Evolutionary conservation across 2,329 filamentous ascomycete species (phyloP).

Genomic region (Neofusicoccum kwambonambiense): DNA sequence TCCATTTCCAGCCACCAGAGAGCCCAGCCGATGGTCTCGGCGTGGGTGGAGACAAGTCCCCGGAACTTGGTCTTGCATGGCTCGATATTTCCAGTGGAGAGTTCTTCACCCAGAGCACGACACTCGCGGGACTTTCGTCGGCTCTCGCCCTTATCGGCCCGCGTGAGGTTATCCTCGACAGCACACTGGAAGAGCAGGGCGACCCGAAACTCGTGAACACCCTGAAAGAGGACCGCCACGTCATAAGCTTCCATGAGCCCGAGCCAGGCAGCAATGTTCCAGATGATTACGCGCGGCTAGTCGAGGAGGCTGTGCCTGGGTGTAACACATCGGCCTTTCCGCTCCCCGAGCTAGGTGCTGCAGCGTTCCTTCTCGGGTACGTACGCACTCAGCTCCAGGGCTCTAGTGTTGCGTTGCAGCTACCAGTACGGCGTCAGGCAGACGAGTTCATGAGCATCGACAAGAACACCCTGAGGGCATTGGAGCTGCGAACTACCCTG

Average conservation of each 20-base stretch:
- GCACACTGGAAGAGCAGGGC: constrained; percentile 53
- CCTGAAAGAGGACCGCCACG: constrained; percentile 72
- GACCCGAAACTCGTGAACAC: constrained; percentile 62
- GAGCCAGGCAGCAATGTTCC: constrained; percentile 48
- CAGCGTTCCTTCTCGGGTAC: constrained; percentile 79
- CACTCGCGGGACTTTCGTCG: constrained; percentile 70
- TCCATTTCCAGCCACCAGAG: constrained; percentile 57
- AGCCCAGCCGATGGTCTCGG: constrained; percentile 25
- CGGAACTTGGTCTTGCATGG: constrained; percentile 72
- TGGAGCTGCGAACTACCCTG: constrained; percentile 86
- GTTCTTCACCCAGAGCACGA: constrained; percentile 80
- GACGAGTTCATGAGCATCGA: constrained; percentile 86
- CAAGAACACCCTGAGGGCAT: constrained; percentile 81
- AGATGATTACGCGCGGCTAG: constrained; percentile 31
- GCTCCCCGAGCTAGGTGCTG: constrained; percentile 69
- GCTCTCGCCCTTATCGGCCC: constrained; percentile 80
- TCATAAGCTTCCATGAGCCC: constrained; percentile 68
- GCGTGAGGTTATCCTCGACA: constrained; percentile 77
- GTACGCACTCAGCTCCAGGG: constrained; percentile 76
- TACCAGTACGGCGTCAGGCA: constrained; percentile 71
- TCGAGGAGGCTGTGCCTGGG: constrained; percentile 5
- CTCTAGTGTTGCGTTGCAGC: constrained; percentile 75
- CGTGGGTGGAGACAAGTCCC: background rate
- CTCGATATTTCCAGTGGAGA: constrained; percentile 92
- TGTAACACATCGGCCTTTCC: constrained; percentile 55